Evolutionary conservation across 176 grass and related monocot genomes (phyloP), one percentile per base, ranked within the genome.

Genomic region (Oryza rufipogon): DNA sequence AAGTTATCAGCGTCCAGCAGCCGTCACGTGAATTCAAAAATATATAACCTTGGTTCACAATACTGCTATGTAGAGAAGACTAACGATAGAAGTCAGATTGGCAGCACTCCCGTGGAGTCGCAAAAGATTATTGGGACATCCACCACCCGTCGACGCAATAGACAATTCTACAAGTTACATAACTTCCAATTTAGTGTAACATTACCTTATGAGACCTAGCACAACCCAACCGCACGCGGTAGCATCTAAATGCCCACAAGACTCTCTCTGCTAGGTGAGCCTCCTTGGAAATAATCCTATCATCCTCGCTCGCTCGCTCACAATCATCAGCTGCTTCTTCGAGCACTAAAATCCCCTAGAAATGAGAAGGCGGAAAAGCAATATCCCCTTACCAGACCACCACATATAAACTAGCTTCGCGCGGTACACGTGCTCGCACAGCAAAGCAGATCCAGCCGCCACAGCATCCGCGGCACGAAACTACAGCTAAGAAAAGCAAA

Each of bases 401-500:
- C 48, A 76, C 70, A 85, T 85, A 49, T 80, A 39, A 70, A 81
- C 19, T 67, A 69, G 80, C 39, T 23, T 25, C 75, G 52, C 45
- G n/a, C 61, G 39, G 34, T 25, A 45, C 61, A 80, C 9, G 47
- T 9, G 64, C 49, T 79, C 19, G 11, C 23, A 60, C 25, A 14
- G 51, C 23, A 12, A 76, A 81, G 16, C 41, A 89, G 82, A 89
- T 81, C 82, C 54, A 89, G 44, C 15, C 51, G 23, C 33, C 12
- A 52, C 49, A 52, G 64, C n/a, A 60, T 70, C n/a, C 20, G 70
- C 2, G 70, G 49, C 4, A 25, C 16, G 65, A 54, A 17, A 77
- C 66, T 46, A 38, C 5, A 45, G 45, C 54, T 20, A 28, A 66
- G 6, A 41, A 6, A 67, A 20, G 41, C 44, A 33, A 33, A 20